Evolutionary conservation across 2,329 filamentous ascomycete genomes (phyloP), one percentile per base, ranked within the genome.

Genomic region (Scedosporium boydii): DNA sequence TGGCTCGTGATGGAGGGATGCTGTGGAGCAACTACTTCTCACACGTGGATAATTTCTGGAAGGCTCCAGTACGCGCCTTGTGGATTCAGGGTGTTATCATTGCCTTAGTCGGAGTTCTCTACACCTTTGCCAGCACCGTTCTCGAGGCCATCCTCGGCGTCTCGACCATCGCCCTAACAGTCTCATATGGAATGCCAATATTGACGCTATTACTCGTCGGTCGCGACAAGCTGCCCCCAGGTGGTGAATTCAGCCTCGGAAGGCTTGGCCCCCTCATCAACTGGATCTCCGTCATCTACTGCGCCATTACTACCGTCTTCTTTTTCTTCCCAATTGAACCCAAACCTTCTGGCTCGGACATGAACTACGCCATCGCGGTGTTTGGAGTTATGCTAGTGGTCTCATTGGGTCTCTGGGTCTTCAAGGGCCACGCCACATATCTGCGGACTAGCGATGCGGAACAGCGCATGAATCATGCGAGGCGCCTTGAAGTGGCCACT

Each of bases 361-460:
- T 83, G 81, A 84, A 84, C 69, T 84, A 78, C 67, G 81, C 82
- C 5, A 82, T 83, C 66, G 81, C 78, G 1, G 81, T 83, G 0
- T 83, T 84, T 66, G 81, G 79, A 1, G 74, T 83, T 23, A 82
- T 83, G 80, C 65, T 83, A 60, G 71, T 82, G 2, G 73, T 83
- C 6, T 74, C 80, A 0, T 46, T 82, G 1, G 73, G 70, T 0
- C 83, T 83, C 64, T 84, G 81, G 80, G 70, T 82, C 44, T 60
- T 80, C 46, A 75, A 76, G 66, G 81, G 81, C 1, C 74, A 74
- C 4, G 67, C 69, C 26, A 75, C 57, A 70, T 78, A 71, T 38
- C 34, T 38, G 10, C 9, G 34, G 34, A 38, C 34, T 1, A 38
- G 34, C 34, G 34, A 38, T 1, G 34, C 34, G 10, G 34, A 38